Conservation (phyloP, 2,329 filamentous ascomycete species). For the Stemphylium lycopersici region DNA sequence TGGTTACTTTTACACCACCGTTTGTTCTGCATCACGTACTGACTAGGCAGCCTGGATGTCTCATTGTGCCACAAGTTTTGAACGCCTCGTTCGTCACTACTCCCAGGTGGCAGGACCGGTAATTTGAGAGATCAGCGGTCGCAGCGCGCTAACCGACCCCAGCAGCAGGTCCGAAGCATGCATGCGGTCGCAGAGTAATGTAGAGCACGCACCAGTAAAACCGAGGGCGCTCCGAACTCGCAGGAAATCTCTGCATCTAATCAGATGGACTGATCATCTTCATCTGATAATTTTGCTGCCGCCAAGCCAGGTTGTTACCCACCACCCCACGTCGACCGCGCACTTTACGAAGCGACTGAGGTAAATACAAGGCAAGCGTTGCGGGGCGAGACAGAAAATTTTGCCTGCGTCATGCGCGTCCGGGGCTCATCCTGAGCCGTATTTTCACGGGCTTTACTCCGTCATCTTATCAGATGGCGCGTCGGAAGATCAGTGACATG, state of each 20-base stretch:
- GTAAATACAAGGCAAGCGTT: constrained; percentile 26
- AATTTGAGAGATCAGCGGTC: constrained; percentile 23
- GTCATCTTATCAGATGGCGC: constrained; percentile 41
- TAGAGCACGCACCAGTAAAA: constrained; percentile 10
- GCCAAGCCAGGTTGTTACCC: constrained; percentile 22
- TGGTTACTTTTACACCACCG: background rate
- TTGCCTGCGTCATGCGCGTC: constrained; percentile 33
- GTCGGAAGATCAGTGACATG: constrained; percentile 27
- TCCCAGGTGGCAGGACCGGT: constrained; percentile 17
- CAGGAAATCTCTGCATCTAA: constrained; percentile 19
- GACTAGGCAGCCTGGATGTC: background rate
- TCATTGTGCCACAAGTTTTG: background rate
- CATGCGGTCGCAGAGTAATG: constrained; percentile 16
- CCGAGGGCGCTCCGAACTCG: constrained; percentile 31
- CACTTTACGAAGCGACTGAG: constrained; percentile 11
- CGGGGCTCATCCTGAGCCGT: constrained; percentile 15
- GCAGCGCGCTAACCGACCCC: constrained; percentile 26
- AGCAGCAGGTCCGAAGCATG: constrained; percentile 32
- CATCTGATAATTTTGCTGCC: constrained; percentile 33
- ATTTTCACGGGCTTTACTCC: constrained; percentile 15
- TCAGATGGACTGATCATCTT: constrained; percentile 28
- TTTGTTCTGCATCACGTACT: background rate
- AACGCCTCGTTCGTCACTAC: constrained; percentile 37
- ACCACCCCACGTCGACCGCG: constrained; percentile 27
- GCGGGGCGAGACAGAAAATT: constrained; percentile 38